Evolutionary conservation across 106 monocot genomes (phyloP), one percentile per base, ranked within the genome.

Genomic region (Posidonia australis): DNA sequence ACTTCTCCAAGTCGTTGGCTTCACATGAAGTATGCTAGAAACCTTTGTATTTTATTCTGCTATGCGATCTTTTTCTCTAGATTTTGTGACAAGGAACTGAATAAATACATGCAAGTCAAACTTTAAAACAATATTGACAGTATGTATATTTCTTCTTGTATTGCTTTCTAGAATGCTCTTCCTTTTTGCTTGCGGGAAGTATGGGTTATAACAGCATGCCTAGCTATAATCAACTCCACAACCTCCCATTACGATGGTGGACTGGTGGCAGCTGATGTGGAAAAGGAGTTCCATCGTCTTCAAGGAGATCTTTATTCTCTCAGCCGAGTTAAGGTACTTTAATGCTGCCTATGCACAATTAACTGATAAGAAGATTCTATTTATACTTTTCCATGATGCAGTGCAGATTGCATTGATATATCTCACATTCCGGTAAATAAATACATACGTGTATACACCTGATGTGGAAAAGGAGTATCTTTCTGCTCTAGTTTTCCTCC

Each of bases 181-280:
- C 91, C 98, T 41, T 98, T 98, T 81, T 91, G 87, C 60, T 83
- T 98, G 49, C 76, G 87, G 26, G 98, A 98, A 88, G 91, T 91
- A 22, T 98, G 98, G 98, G 79, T 90, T 31, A 76, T 88, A 77
- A 90, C 74, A 63, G 98, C 85, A 68, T 91, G 87, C 70, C 62
- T 85, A 65, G 84, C 79, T 72, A 65, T 98, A 51, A 84, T 98
- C 27, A 73, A 81, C 29, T 82, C 82, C 72, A 90, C 79, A 19
- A 70, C 67, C 51, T 87, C 78, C 7, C 71, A 70, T 29, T 73
- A 83, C 64, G 75, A 77, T 74, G 68, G 69, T 57, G 78, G 65
- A 64, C 13, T 64, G 44, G 62, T 82, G 68, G 17, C 79, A 69
- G 61, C 85, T 68, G 98, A 98, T 66, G 63, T 71, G 28, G 85